Percentiles rank a stretch among this genome's conserved stretches.
These are phyloP conservation scores for Yarrowia sp. DNA, from an alignment of 805 yeast species.

Conservation along the genomic window DNA sequence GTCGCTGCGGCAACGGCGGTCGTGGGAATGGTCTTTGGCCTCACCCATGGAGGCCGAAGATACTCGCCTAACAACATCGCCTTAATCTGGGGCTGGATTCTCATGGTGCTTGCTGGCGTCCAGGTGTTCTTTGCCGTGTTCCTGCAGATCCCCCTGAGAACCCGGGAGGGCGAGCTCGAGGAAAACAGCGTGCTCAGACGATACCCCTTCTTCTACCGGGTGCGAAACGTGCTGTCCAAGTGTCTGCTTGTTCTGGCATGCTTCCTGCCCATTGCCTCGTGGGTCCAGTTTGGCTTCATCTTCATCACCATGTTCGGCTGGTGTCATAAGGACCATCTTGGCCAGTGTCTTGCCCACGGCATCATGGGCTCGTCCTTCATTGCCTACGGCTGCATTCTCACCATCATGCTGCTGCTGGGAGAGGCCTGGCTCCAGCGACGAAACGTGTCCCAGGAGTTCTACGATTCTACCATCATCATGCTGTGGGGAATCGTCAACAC, in stretches of 20 bases:
- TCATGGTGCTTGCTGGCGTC: conserved; percentile 47
- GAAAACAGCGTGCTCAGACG: conserved; percentile 50
- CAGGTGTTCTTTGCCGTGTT: conserved; percentile 51
- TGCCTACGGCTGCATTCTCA: conserved; percentile 74
- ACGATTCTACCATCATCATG: conserved; percentile 80
- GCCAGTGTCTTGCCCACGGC: conserved; percentile 97
- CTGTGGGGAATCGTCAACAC: conserved; percentile 93
- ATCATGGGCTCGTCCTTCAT: conserved; percentile 94
- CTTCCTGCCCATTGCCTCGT: conserved; percentile 60
- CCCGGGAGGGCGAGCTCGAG: conserved; percentile 31
- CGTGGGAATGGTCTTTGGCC: conserved; percentile 53
- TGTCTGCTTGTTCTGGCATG: conserved; percentile 45
- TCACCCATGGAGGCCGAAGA: conserved; percentile 51
- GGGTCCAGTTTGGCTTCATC: conserved; percentile 81
- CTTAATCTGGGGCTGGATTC: conserved; percentile 50
- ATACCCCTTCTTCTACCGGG: conserved; percentile 49
- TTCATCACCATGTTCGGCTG: conserved; percentile 86
- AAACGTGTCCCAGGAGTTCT: conserved; percentile 78
- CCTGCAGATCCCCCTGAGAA: conserved; percentile 42
- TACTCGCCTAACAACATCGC: conserved; percentile 50
- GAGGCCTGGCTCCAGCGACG: conserved; percentile 58
- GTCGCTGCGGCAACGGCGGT: conserved; percentile 50
- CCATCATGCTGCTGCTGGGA: conserved; percentile 72
- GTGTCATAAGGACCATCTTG: conserved; percentile 77
- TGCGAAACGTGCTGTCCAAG: conserved; percentile 47